Conservation (phyloP, 2,329 filamentous ascomycete genomes). For the Diplodia seriata region DNA sequence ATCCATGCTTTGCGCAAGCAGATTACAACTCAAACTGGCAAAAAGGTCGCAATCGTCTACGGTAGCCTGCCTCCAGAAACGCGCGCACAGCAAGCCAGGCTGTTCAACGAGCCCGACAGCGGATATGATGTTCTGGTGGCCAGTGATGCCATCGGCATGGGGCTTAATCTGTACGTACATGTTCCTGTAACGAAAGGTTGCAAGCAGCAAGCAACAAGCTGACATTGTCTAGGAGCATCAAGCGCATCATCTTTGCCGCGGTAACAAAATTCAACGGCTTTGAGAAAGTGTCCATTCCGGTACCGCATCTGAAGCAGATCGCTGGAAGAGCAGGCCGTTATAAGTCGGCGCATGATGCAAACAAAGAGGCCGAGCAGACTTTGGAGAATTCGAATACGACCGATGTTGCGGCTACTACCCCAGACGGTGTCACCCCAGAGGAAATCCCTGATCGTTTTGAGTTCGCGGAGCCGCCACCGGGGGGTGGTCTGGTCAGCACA, state of each 20-base stretch:
- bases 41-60: slow-evolving; percentile 90
- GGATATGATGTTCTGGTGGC: slow-evolving; percentile 95
- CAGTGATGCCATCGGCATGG: slow-evolving; percentile 97
- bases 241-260: slow-evolving; percentile 86
- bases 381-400: background rate
- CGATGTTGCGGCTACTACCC: background rate
- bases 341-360: slow-evolving; percentile 70
- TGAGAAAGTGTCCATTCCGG: slow-evolving; percentile 63
- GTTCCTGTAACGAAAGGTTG: slow-evolving; percentile 25
- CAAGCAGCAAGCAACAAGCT: slow-evolving; percentile 34
- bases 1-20: slow-evolving; percentile 81
- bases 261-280: slow-evolving; percentile 73
- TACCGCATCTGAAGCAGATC: slow-evolving; percentile 92
- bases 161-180: slow-evolving; percentile 77
- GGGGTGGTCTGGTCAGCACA: slow-evolving; percentile 83
- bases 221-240: slow-evolving; percentile 66
- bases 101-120: slow-evolving; percentile 95
- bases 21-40: slow-evolving; percentile 78
- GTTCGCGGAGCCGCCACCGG: slow-evolving; percentile 39
- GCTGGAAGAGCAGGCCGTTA: slow-evolving; percentile 90
- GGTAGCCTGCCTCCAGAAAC: slow-evolving; percentile 91
- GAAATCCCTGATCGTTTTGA: slow-evolving; percentile 6
- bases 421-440: background rate
- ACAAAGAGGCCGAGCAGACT: slow-evolving; percentile 35
- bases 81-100: slow-evolving; percentile 83